These are phyloP conservation scores for Dictyostelium citrinum DNA, from an alignment of 78 protist species.

Conservation along the genomic window DNA sequence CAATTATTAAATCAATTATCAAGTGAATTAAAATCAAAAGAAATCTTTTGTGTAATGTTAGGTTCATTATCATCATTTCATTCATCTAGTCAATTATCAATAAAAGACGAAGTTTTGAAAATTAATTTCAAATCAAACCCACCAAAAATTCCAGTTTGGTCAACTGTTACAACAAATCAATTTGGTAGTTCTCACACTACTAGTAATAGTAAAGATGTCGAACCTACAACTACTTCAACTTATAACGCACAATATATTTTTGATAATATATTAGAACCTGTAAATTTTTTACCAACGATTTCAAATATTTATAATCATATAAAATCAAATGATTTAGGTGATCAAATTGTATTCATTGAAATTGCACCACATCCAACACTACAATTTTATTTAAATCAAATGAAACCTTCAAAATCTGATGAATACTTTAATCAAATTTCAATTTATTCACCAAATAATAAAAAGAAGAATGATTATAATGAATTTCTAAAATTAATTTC, in stretches of 20 bases:
- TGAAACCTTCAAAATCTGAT: background rate
- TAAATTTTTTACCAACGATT: background rate
- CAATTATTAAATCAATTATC: background rate
- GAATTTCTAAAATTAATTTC: background rate
- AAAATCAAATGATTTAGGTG: background rate
- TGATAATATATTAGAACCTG: background rate
- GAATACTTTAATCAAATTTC: background rate
- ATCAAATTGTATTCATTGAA: background rate
- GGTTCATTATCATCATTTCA: slow-evolving; percentile 28
- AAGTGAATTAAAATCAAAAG: background rate
- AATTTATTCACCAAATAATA: background rate
- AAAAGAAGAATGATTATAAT: background rate
- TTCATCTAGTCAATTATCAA: background rate
- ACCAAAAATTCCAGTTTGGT: background rate
- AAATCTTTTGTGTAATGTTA: background rate
- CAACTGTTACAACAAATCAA: background rate
- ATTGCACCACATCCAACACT: slow-evolving; percentile 42
- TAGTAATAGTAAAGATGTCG: too few relatives aligned
- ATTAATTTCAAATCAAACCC: background rate
- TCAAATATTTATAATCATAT: background rate
- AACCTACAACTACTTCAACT: background rate
- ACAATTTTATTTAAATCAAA: background rate
- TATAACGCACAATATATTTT: background rate
- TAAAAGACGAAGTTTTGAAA: background rate
- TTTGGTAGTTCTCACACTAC: too few relatives aligned